phyloP scores from a whole-genome alignment of 345 rosid genomes.

The Eucalyptus curtisii region DNA sequence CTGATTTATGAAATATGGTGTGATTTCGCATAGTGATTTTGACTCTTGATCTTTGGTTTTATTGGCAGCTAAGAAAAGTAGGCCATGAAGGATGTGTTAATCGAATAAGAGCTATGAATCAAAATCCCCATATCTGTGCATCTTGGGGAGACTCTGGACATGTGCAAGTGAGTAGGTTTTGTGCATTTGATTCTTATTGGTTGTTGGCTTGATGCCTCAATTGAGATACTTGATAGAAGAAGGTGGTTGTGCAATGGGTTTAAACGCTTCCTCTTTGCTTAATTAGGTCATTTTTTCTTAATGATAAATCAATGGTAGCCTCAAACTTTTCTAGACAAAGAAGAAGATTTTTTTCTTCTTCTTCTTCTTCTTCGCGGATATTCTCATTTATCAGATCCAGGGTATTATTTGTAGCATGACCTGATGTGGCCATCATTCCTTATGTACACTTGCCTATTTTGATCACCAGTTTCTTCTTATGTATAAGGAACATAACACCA shows the following conservation, averaged over 20 bases:
- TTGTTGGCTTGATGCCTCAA: background rate
- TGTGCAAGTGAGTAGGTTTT: slow-evolving; percentile 63
- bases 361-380: background rate
- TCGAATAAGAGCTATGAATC: slow-evolving; percentile 86
- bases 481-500: background rate
- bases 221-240: background rate
- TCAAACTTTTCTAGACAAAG: background rate
- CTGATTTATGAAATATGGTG: background rate
- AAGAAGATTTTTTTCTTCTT: background rate
- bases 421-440: background rate
- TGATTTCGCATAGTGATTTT: background rate
- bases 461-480: background rate
- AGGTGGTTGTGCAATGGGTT: background rate
- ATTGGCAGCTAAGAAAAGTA: slow-evolving; percentile 54
- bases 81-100: slow-evolving; percentile 85
- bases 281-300: background rate
- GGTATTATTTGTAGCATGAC: background rate
- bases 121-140: slow-evolving; percentile 82
- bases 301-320: background rate
- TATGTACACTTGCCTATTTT: background rate
- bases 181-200: background rate
- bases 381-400: background rate
- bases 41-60: background rate
- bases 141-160: slow-evolving; percentile 91
- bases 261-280: background rate